Evolutionary conservation across 164 flowering plant genomes (phyloP).

Genomic region (Magnolia sinica): DNA sequence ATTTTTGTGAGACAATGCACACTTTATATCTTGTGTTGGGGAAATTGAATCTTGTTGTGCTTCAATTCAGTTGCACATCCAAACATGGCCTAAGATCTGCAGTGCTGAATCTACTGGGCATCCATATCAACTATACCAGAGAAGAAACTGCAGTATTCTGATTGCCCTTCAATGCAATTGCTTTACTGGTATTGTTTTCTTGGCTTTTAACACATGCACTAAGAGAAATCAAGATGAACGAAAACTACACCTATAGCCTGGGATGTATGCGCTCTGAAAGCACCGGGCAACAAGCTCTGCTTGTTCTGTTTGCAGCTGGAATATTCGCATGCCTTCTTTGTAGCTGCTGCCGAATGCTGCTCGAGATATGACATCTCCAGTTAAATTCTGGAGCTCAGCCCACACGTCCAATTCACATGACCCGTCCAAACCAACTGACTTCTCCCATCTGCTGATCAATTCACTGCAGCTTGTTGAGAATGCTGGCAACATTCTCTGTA

Average conservation of each 20-base stretch:
- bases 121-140: too few species aligned
- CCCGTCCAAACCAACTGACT: background rate
- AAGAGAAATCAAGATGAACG: too few species aligned
- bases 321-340: slow-evolving; percentile 22
- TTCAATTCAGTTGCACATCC: too few species aligned
- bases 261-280: slow-evolving; percentile 24
- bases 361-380: slow-evolving; percentile 9
- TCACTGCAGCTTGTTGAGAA: slow-evolving; percentile 2
- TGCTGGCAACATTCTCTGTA: slow-evolving; percentile 11
- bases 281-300: background rate
- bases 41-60: too few species aligned
- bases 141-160: too few species aligned
- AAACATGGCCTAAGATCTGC: too few species aligned
- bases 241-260: slow-evolving; percentile 33
- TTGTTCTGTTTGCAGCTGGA: slow-evolving; percentile 9
- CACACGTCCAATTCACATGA: slow-evolving; percentile 22
- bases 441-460: slow-evolving; percentile 10
- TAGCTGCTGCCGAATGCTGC: slow-evolving; percentile 11
- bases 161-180: too few species aligned
- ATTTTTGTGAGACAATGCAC: too few species aligned
- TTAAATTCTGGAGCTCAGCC: slow-evolving; percentile 14
- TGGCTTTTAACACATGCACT: too few species aligned
- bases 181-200: too few species aligned
- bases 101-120: too few species aligned
- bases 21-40: too few species aligned